Evolutionary conservation across 345 rosid genomes (phyloP), one percentile per base, ranked within the genome.

Genomic region (Hibiscus tridactylites): DNA sequence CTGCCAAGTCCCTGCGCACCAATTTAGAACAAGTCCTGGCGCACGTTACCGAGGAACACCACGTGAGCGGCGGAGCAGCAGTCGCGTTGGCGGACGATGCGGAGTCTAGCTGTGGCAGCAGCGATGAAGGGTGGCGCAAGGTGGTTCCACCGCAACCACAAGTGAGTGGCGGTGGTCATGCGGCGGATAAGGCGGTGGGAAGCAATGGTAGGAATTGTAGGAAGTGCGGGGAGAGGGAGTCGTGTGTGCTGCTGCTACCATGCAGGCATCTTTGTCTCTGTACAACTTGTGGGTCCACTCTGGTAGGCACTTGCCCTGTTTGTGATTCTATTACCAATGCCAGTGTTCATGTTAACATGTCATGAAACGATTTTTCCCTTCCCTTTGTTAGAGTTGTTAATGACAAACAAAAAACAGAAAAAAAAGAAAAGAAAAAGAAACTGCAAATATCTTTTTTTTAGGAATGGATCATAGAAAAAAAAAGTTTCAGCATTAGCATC

Each of bases 181-280:
- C 60, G 76, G 56, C 76, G 76, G 65, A 58, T 59, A 70, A 35
- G 49, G 74, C 24, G 57, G 65, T 21, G 64, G 24, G 64, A 16
- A 49, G 15, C 19, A 37, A 31, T 10, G 24, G 10, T 13, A 70
- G 75, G 79, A 50, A 61, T 67, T 90, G 94, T 76, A 71, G 78
- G 70, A 80, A 77, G 79, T 92, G 98, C 74, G 87, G 96, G 81
- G 83, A 78, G 76, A 80, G 71, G 75, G 94, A 90, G 65, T 74
- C 91, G 8, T 79, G 90, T 60, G 96, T 90, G 82, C 52, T 92
- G 88, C 71, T 92, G 78, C 73, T 90, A 78, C 96, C 98, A 37
- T 92, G 98, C 82, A 81, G 94, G 82, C 98, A 92, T 79, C 81
- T 92, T 59, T 88, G 97, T 85, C 84, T 92, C 72, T 90, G 96